phyloP scores from a whole-genome alignment of 1,284 basidiomycete genomes.

The Ceratobasidium sp. region DNA sequence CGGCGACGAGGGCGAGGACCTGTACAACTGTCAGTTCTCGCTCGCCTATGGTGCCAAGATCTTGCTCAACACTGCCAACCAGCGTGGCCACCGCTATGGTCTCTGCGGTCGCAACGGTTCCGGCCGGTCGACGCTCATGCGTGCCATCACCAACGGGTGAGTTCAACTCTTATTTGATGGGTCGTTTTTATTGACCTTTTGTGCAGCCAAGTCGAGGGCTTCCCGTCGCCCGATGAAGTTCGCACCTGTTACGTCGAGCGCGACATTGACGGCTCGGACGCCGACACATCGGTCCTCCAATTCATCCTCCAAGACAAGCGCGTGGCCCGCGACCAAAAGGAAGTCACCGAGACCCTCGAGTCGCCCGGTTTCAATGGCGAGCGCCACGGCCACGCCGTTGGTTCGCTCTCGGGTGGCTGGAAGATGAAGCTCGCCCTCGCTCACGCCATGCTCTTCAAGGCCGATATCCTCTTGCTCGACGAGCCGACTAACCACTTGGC shows the following conservation, averaged over 20 bases:
- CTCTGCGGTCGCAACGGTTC: conserved; percentile 98
- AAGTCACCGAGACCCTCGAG: conserved; percentile 83
- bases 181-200: conserved; percentile 33
- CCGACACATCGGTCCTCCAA: conserved; percentile 62
- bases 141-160: conserved; percentile 88
- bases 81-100: too few species aligned
- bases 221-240: conserved; percentile 95
- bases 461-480: too few species aligned
- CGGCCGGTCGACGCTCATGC: conserved; percentile 98
- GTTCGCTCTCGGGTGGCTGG: too few species aligned
- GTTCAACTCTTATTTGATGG: conserved; percentile 33
- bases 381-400: conserved; percentile 68
- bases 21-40: conserved; percentile 95
- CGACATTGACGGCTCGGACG: conserved; percentile 92
- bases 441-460: too few species aligned
- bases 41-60: too few species aligned
- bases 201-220: conserved; percentile 91
- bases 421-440: too few species aligned
- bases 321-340: conserved; percentile 77
- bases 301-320: conserved; percentile 92
- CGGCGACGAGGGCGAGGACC: conserved; percentile 94
- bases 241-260: conserved; percentile 99
- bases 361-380: conserved; percentile 93
- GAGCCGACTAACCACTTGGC: conserved; percentile 90
- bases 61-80: too few species aligned